Evolutionary conservation across 257 asterid species (phyloP).

Genomic region (Nyctanthes arbortristis): DNA sequence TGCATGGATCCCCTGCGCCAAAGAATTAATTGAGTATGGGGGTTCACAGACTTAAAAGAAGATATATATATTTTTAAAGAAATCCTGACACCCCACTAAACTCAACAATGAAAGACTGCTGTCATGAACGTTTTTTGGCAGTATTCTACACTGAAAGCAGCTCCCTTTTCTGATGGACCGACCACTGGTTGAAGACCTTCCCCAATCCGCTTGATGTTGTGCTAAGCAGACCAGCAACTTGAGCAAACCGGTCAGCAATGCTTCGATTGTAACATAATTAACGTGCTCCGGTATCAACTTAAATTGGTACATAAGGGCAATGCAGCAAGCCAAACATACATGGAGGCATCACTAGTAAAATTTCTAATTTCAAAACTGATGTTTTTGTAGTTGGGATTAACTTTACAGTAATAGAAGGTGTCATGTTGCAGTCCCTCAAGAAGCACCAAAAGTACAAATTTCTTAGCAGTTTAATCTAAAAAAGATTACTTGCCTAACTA

Average conservation of each 20-base stretch:
- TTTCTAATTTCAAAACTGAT: not conserved
- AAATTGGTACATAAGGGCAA: not conserved
- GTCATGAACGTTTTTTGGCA: constrained; percentile 20
- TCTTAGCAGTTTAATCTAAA: not conserved
- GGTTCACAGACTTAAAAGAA: constrained; percentile 43
- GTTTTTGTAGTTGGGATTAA: not conserved
- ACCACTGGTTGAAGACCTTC: constrained; percentile 22
- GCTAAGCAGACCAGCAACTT: constrained; percentile 13
- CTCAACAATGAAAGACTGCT: constrained; percentile 38
- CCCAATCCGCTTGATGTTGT: constrained; percentile 6
- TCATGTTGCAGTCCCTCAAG: not conserved
- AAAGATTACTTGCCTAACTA: not conserved
- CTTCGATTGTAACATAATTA: constrained; percentile 4
- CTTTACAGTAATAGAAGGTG: too few relatives aligned
- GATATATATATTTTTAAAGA: constrained; percentile 35
- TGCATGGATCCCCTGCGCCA: constrained; percentile 75
- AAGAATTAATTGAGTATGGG: constrained; percentile 71
- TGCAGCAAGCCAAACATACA: not conserved
- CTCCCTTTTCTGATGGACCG: constrained; percentile 15
- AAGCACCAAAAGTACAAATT: not conserved
- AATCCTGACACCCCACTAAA: constrained; percentile 47
- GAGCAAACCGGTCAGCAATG: not conserved
- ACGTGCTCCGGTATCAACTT: constrained; percentile 2
- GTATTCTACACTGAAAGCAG: constrained; percentile 27
- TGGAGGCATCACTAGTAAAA: not conserved